Conservation (phyloP, 78 protist genomes). For the Isochrysis galbana region DNA sequence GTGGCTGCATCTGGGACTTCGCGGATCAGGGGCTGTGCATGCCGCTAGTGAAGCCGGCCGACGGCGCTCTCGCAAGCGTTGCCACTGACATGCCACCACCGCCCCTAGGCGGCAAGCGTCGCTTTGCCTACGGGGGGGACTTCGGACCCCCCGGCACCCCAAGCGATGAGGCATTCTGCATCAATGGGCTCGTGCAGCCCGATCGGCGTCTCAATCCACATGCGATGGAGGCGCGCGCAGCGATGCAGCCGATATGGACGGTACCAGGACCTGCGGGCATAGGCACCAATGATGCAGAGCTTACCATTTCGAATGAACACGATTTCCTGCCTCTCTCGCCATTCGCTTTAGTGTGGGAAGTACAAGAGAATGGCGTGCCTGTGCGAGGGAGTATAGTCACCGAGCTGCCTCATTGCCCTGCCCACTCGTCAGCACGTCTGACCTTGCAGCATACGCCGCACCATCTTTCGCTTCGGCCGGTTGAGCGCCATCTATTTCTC, state of each 20-base stretch:
- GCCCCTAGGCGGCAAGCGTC: not conserved
- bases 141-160: not conserved
- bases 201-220: conserved; percentile 43
- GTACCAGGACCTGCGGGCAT: not conserved
- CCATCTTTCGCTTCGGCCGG: too few species aligned
- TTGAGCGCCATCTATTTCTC: not conserved
- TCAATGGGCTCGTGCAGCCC: conserved; percentile 51
- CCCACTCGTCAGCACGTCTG: too few species aligned
- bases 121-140: conserved; percentile 51
- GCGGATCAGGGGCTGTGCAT: conserved; percentile 36
- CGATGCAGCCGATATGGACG: conserved; percentile 34
- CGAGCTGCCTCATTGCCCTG: too few species aligned
- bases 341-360: not conserved
- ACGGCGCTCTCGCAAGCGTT: too few species aligned
- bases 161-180: conserved; percentile 1
- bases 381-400: too few species aligned
- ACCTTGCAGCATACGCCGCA: too few species aligned
- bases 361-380: not conserved
- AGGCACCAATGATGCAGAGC: not conserved
- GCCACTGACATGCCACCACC: too few species aligned
- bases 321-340: not conserved
- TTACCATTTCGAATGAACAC: not conserved
- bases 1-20: conserved; percentile 63
- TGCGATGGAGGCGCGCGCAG: not conserved
- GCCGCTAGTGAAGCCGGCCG: not conserved